Base-by-base conservation (phyloP, 768 basidiomycete genomes). In the Rhodotorula paludigena region DNA sequence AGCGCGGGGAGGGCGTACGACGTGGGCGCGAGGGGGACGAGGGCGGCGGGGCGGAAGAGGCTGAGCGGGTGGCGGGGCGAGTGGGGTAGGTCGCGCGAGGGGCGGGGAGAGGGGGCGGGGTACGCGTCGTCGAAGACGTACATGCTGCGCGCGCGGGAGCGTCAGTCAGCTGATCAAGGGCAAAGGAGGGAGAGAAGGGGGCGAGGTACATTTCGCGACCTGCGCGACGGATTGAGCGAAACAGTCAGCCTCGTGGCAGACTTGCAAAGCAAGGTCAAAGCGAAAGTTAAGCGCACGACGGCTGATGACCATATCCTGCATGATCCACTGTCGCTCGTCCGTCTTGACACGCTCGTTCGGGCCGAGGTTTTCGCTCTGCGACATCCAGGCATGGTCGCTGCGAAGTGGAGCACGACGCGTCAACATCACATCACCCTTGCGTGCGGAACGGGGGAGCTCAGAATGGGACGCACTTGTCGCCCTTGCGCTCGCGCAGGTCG, bases 101-200 rank as follows among this genome's bases (percentile, higher is more conserved):
- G 18, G 39, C 18, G 15, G 20, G 47, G 45, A 0, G 52, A 25
- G 12, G 4, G 3, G 14, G 44, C 57, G 0, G 68, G 68, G 52
- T 69, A 69, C 28, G 32, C 42, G 58, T 69, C 68, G 53, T 64
- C 58, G 58, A 63, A 69, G 38, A 47, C 30, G 62, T 60, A 59
- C 52, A 63, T 21, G 5, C 68, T 69, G 62, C 16, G 45, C 3
- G 11, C 1, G 42, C 12, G 35, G 6, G 12, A 57, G 30, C 1
- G 56, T 23, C 5, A n/a, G 33, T 53, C 6, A 11, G 33, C 18
- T 3, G 15, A 14, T 9, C 5, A 51, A 35, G 16, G 32, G n/a
- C n/a, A n/a, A n/a, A n/a, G n/a, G n/a, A n/a, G n/a, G 33, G 23
- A 32, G 33, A 3, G 10, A 7, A n/a, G 20, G 49, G 49, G n/a